Evolutionary conservation across 768 basidiomycete species (phyloP), one percentile per base, ranked within the genome.

Genomic region (Pisolithus marmoratus): DNA sequence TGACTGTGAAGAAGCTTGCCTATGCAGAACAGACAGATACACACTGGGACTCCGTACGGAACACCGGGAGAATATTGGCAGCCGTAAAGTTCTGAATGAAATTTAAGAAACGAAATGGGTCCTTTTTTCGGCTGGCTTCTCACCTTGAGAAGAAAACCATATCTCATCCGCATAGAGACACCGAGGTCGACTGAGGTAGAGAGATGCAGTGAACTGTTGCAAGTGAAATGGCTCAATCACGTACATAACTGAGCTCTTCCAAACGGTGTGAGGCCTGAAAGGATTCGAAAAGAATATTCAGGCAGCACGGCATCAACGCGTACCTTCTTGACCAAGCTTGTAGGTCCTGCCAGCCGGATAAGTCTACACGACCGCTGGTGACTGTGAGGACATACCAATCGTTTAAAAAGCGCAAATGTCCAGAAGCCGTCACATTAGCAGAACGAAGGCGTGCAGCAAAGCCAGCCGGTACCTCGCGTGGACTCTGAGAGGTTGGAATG

Each of bases 311-410:
- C 4, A 19, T 11, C 20, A 24, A 55, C 69, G 2, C 20, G 14
- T 56, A 85, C 84, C 71, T 69, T 94, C 91, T 68, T 84, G 81
- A 19, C 91, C 93, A 0, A 95, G 78, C 61, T 87, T 85, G 67
- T 90, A 93, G 7, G 84, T 82, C 91, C 87, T 88, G 56, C 12
- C 4, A 29, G 15, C 11, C 12, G 40, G 15, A 8, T 26, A 41
- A 11, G 12, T 14, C 14, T 8, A 14, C 40, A 24, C 29, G 17
- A 48, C 37, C 24, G 4, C 8, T 20, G 17, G n/a, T 17, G 29
- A 41, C 22, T 15, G 55, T 50, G 46, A 48, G 55, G 56, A 65
- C 77, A 49, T 50, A 85, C 90, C 90, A 94, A 27, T 78, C 75
- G 62, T 91, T 87, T 70, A 94, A 67, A 64, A 93, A 94, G 1